These are phyloP conservation scores for Penicillium occitanis DNA, from an alignment of 2,329 filamentous ascomycete species.

Conservation along the genomic window DNA sequence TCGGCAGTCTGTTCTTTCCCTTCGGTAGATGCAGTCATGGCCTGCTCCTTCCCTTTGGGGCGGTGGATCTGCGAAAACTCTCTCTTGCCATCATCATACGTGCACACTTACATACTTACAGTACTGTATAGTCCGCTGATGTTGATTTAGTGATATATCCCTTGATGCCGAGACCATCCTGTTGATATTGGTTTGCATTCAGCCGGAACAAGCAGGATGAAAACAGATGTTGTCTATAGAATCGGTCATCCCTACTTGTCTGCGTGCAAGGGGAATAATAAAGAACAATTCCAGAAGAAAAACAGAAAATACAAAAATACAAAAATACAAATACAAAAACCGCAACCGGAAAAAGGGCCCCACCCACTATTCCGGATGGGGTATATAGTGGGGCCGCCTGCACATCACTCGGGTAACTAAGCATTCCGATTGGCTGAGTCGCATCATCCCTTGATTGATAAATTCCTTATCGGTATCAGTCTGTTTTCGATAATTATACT, in stretches of 20 bases:
- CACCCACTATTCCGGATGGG: not conserved
- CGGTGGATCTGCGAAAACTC: not conserved
- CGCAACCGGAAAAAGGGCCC: not conserved
- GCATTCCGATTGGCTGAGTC: not conserved
- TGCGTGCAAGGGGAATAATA: not conserved
- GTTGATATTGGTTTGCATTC: not conserved
- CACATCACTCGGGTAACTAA: not conserved
- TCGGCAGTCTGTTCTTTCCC: constrained; percentile 1
- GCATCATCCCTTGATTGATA: not conserved
- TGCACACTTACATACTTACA: not conserved
- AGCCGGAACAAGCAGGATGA: not conserved
- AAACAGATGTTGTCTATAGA: not conserved
- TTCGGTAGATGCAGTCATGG: not conserved
- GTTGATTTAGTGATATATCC: not conserved
- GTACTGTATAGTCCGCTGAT: not conserved
- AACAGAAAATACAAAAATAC: not conserved
- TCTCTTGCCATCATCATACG: constrained; percentile 4
- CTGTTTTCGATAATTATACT: not conserved
- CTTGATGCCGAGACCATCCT: not conserved
- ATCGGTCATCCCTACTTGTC: not conserved
- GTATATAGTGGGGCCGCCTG: not conserved
- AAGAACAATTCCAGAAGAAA: not conserved
- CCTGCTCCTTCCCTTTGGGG: not conserved
- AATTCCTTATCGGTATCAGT: not conserved
- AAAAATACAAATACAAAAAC: not conserved